Evolutionary conservation across 306 rosid genomes (phyloP), one percentile per base, ranked within the genome.

Genomic region (Carpinus fangiana): DNA sequence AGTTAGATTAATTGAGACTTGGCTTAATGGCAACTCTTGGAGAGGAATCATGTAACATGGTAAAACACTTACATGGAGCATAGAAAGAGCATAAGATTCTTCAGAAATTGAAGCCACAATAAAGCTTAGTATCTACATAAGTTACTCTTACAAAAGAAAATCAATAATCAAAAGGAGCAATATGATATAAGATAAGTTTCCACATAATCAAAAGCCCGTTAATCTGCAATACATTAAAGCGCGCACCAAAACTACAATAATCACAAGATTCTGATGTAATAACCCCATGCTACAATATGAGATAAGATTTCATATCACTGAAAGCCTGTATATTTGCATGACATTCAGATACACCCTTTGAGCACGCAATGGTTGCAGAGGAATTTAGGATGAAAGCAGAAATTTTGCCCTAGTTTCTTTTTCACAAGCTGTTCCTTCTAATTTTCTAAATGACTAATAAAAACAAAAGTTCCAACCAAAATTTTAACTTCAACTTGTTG

Each of bases 241-340:
- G n/a, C n/a, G n/a, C 20, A 64, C 70, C 17, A 8, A 4, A 1
- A 36, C 23, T 64, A 64, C 46, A 34, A 16, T 34, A 16, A 67
- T 59, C 38, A 76, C 43, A 23, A 23, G 77, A 73, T 68, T 46
- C 43, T 73, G 80, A 57, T 60, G 68, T 67, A 52, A 70, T 60
- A 77, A 66, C 16, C 73, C 59, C 51, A 38, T 1, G 1, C n/a
- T 31, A 64, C 70, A 31, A 7, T 16, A 64, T 31, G 47, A 31
- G 14, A 64, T 0, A 16, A 34, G 18, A 1, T 76, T 65, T 10
- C 43, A 14, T 50, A 71, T 45, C 7, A 74, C 78, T 48, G 34
- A 70, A 80, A 34, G 73, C 12, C 20, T 26, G 41, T 28, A 52
- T 64, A 41, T 50, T 62, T 26, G 80, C 56, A 69, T 59, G 43